These are phyloP conservation scores for Arthroderma sp. DNA, from an alignment of 2,329 filamentous ascomycete species.

Conservation along the genomic window DNA sequence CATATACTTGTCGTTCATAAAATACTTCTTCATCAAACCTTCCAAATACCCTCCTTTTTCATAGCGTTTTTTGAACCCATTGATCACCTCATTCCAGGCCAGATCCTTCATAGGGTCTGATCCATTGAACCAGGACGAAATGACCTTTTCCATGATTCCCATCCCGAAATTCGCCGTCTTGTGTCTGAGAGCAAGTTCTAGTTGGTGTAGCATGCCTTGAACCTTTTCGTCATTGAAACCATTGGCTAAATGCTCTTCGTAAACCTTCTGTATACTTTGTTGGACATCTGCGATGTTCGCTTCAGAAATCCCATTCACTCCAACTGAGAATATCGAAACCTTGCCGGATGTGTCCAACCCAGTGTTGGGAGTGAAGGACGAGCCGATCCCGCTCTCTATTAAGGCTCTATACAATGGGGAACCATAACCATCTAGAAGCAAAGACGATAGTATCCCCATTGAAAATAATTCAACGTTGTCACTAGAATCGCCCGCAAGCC, in stretches of 20 bases:
- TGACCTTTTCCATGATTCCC: constrained; percentile 73
- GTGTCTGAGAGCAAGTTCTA: constrained; percentile 87
- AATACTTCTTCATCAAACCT: constrained; percentile 72
- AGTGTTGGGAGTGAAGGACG: constrained; percentile 88
- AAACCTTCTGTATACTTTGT: constrained; percentile 57
- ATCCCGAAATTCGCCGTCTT: constrained; percentile 95
- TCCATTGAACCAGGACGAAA: constrained; percentile 91
- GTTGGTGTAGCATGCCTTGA: constrained; percentile 82
- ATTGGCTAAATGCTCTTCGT: constrained; percentile 56
- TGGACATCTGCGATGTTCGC: constrained; percentile 67
- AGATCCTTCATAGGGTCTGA: constrained; percentile 83
- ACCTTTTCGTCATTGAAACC: constrained; percentile 87
- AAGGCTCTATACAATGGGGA: constrained; percentile 82
- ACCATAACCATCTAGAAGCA: constrained; percentile 88
- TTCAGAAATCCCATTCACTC: constrained; percentile 77
- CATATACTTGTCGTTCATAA: constrained; percentile 74
- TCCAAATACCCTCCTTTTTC: constrained; percentile 72
- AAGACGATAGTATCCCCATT: constrained; percentile 63
- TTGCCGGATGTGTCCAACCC: constrained; percentile 74
- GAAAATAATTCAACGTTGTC: constrained; percentile 84
- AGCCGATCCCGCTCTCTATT: constrained; percentile 79
- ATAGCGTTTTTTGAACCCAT: constrained; percentile 66
- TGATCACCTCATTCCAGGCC: constrained; percentile 80
- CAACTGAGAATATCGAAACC: constrained; percentile 75
- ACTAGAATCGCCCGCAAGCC: constrained; percentile 73